Evolutionary conservation across 495 filamentous ascomycete species (phyloP).

Genomic region (Trichoderma erinaceum): DNA sequence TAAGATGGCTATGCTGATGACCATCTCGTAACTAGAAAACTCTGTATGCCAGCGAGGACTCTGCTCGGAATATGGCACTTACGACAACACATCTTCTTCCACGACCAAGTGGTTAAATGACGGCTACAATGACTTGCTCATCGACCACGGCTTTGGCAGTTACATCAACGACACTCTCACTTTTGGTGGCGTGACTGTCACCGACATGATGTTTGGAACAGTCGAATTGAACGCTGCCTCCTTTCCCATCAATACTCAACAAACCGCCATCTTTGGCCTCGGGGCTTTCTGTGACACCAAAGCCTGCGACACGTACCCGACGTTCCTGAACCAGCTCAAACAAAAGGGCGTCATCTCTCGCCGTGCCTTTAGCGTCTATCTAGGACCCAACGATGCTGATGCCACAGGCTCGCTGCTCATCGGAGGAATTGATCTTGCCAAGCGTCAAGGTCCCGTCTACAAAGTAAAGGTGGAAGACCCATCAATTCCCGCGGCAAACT

Average conservation of each 20-base stretch:
- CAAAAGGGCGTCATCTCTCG: neutral
- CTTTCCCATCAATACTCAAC: neutral
- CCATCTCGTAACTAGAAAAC: neutral
- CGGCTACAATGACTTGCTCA: neutral
- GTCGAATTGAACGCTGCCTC: neutral
- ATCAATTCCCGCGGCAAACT: neutral
- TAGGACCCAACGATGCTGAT: neutral
- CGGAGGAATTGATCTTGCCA: neutral
- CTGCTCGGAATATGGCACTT: slow-evolving; percentile 2
- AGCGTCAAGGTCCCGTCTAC: neutral
- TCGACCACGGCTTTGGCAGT: slow-evolving; percentile 3
- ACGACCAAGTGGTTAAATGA: neutral
- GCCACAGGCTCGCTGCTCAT: neutral
- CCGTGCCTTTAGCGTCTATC: slow-evolving; percentile 7
- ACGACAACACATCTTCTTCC: neutral
- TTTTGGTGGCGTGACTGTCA: neutral
- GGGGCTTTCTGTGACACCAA: neutral
- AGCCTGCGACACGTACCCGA: neutral
- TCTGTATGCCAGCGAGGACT: neutral
- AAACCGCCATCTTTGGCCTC: slow-evolving; percentile 6
- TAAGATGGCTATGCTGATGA: neutral
- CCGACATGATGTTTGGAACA: neutral
- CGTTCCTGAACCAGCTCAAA: neutral
- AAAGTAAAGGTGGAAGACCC: neutral
- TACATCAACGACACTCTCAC: slow-evolving; percentile 1